phyloP scores from a whole-genome alignment of 1,139 yeast species.

The Suhomyces yuchorum region DNA sequence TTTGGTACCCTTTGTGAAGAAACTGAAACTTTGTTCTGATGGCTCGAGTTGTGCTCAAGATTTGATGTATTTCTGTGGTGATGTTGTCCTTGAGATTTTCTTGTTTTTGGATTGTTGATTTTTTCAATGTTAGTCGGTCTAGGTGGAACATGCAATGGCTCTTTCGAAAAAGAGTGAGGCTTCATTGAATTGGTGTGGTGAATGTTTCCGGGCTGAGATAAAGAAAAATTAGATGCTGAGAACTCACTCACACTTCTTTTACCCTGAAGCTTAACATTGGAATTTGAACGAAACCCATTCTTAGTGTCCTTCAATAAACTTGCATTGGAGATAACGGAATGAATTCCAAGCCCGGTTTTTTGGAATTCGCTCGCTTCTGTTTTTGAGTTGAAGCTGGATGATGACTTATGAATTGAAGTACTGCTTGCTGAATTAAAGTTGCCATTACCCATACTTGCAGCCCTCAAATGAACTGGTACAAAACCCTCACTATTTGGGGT shows the following conservation, averaged over 20 bases:
- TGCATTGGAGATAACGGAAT: not conserved
- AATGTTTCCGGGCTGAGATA: not conserved
- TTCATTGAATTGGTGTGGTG: not conserved
- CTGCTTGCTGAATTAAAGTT: not conserved
- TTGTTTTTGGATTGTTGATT: not conserved
- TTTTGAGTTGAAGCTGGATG: not conserved
- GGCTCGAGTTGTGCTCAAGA: not conserved
- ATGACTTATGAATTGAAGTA: not conserved
- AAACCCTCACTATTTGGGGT: not conserved
- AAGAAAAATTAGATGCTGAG: not conserved
- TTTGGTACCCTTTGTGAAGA: not conserved
- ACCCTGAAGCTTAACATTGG: not conserved
- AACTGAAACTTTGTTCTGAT: not conserved
- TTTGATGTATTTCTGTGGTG: not conserved
- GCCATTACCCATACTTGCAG: not conserved
- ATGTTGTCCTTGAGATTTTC: not conserved
- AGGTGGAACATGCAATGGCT: not conserved
- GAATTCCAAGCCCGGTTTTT: not conserved
- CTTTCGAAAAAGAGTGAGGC: not conserved
- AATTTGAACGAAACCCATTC: not conserved
- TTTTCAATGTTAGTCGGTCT: not conserved
- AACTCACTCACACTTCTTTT: conserved; percentile 5
- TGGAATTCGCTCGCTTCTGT: not conserved
- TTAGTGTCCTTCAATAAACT: not conserved
- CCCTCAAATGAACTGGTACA: not conserved